Evolutionary conservation across 306 rosid species (phyloP).

Genomic region (Dicorynia guianensis): DNA sequence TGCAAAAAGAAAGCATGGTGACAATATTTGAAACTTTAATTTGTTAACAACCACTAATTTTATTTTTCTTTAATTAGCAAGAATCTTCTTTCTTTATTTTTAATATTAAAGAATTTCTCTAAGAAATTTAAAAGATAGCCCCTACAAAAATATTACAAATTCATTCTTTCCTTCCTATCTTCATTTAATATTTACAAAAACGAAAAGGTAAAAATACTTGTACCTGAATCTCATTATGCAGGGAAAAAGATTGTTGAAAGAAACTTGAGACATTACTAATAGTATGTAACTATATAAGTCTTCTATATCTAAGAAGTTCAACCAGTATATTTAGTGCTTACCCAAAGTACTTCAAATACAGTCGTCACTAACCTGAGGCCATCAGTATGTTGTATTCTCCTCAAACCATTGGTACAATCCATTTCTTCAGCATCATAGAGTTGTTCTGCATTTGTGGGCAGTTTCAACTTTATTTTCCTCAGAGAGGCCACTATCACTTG

Average conservation of each 20-base stretch:
- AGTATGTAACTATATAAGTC: neutral
- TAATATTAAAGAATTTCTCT: too few relatives aligned
- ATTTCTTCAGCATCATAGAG: conserved; percentile 54
- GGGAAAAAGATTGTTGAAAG: neutral
- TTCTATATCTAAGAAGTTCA: neutral
- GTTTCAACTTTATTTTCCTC: conserved; percentile 48
- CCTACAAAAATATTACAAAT: too few relatives aligned
- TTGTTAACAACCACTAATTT: too few relatives aligned
- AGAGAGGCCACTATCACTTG: conserved; percentile 63
- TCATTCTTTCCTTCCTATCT: too few relatives aligned
- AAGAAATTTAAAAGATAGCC: too few relatives aligned
- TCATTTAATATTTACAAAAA: neutral
- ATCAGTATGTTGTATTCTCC: conserved; percentile 58
- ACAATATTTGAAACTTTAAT: neutral
- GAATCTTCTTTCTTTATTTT: too few relatives aligned
- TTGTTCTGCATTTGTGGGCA: conserved; percentile 53
- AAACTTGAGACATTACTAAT: neutral
- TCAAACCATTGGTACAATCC: conserved; percentile 35
- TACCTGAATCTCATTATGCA: neutral
- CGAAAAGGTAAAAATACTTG: neutral
- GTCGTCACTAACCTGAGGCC: conserved; percentile 58
- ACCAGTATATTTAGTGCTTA: too few relatives aligned
- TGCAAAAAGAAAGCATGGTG: neutral
- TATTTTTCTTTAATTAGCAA: neutral
- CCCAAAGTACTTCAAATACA: conserved; percentile 6